phyloP scores from a whole-genome alignment of 352 stramenopile species.

The Phytophthora quininea region DNA sequence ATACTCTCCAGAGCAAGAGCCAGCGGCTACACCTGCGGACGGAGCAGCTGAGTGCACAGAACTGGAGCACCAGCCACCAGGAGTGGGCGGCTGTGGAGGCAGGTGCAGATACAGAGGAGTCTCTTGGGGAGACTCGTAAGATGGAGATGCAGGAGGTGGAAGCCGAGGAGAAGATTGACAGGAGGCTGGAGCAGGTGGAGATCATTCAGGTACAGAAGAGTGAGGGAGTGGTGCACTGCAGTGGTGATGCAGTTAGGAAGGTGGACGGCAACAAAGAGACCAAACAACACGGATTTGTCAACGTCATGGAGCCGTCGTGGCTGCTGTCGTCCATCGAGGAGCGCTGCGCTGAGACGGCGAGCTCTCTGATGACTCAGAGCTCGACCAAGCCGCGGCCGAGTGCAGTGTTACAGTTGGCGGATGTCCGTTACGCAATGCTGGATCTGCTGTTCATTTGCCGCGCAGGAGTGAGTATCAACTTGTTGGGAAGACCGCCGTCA shows the following conservation, averaged over 20 bases:
- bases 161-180: too few species aligned
- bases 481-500: conserved; percentile 50
- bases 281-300: conserved; percentile 57
- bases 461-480: conserved; percentile 57
- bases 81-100: conserved; percentile 13
- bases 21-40: conserved; percentile 10
- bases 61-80: conserved; percentile 9
- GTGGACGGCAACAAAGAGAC: not conserved
- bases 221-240: conserved; percentile 12
- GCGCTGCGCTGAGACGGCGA: conserved; percentile 47
- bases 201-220: not conserved
- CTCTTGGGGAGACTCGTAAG: not conserved
- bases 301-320: conserved; percentile 80
- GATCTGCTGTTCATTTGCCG: conserved; percentile 75
- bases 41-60: conserved; percentile 9
- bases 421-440: conserved; percentile 61
- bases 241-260: not conserved
- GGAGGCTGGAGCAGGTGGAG: not conserved
- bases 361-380: conserved; percentile 34
- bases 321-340: conserved; percentile 74
- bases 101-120: not conserved
- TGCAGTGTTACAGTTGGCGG: conserved; percentile 35
- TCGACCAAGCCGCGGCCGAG: conserved; percentile 18
- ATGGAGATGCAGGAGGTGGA: not conserved
- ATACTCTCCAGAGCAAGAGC: conserved; percentile 3